These are phyloP conservation scores for Umbellularia californica DNA, from an alignment of 164 flowering plant genomes.

Conservation along the genomic window DNA sequence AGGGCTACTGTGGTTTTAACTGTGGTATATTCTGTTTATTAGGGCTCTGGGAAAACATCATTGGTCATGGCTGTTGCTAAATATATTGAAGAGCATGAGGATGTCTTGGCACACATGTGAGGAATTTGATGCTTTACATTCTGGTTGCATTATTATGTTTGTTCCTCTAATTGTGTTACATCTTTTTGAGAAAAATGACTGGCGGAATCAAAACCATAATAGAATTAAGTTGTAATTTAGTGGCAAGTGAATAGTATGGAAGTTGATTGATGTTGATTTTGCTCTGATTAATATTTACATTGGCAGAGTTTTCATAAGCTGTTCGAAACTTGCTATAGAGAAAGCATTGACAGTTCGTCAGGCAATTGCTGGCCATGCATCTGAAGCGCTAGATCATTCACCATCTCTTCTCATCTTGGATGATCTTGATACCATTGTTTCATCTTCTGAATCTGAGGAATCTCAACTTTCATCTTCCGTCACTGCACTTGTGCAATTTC, in stretches of 20 bases:
- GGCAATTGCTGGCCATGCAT: conserved; percentile 45
- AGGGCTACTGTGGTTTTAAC: not conserved
- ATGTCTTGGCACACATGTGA: conserved; percentile 73
- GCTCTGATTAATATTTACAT: conserved; percentile 5
- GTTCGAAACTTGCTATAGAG: conserved; percentile 70
- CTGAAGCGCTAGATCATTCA: conserved; percentile 82
- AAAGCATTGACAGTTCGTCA: conserved; percentile 56
- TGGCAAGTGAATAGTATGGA: not conserved
- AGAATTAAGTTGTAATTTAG: not conserved
- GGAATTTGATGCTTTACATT: conserved; percentile 2
- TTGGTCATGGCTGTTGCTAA: conserved; percentile 72
- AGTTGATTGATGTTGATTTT: not conserved
- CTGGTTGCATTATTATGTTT: not conserved
- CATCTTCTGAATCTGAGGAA: conserved; percentile 62
- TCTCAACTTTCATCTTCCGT: conserved; percentile 56
- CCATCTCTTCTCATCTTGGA: conserved; percentile 87
- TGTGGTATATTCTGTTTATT: conserved; percentile 6
- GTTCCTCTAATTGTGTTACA: not conserved
- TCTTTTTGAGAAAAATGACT: not conserved
- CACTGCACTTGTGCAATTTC: conserved; percentile 53
- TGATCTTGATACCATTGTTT: conserved; percentile 82
- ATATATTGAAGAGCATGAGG: conserved; percentile 51
- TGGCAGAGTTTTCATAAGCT: conserved; percentile 69
- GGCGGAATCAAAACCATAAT: not conserved
- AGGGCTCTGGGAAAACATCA: conserved; percentile 96